Conservation (phyloP, 371 early-diverging fungal species). For the Apophysomyces sp. region DNA sequence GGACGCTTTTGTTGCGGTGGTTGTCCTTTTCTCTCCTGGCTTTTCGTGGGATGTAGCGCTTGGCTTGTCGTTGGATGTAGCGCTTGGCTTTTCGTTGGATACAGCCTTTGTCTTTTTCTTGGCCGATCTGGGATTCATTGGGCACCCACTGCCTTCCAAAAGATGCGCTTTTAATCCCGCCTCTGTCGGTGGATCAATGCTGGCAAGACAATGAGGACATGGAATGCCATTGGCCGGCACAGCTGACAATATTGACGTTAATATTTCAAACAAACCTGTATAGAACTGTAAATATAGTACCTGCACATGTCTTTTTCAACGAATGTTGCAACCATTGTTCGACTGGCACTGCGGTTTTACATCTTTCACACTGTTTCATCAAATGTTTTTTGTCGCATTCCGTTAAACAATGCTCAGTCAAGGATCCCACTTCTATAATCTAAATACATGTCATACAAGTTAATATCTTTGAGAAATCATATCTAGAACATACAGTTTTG, state of each 20-base stretch:
- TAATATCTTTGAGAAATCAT: background rate
- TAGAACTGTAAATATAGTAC: slow-evolving; percentile 11
- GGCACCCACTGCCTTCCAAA: slow-evolving; percentile 55
- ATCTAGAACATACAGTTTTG: slow-evolving; percentile 54
- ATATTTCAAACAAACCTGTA: slow-evolving; percentile 14
- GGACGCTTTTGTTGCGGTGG: background rate
- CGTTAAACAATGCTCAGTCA: slow-evolving; percentile 56
- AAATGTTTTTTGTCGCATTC: slow-evolving; percentile 68
- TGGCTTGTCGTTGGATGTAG: background rate
- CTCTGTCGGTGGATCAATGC: slow-evolving; percentile 59
- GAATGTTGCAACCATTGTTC: slow-evolving; percentile 61
- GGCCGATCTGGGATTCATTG: slow-evolving; percentile 33
- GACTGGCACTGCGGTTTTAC: slow-evolving; percentile 61
- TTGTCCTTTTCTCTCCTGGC: background rate
- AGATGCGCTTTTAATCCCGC: slow-evolving; percentile 69
- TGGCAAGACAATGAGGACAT: slow-evolving; percentile 67
- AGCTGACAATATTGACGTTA: background rate
- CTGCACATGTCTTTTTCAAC: slow-evolving; percentile 46
- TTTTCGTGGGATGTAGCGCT: background rate
- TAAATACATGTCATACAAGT: slow-evolving; percentile 19
- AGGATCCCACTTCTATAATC: slow-evolving; percentile 73
- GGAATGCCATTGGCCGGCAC: slow-evolving; percentile 29
- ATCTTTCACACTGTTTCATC: slow-evolving; percentile 64
- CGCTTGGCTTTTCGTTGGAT: slow-evolving; percentile 4
- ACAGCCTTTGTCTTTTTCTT: slow-evolving; percentile 12